Conservation (phyloP, 768 basidiomycete genomes). For the Cystofilobasidium ferigula region DNA sequence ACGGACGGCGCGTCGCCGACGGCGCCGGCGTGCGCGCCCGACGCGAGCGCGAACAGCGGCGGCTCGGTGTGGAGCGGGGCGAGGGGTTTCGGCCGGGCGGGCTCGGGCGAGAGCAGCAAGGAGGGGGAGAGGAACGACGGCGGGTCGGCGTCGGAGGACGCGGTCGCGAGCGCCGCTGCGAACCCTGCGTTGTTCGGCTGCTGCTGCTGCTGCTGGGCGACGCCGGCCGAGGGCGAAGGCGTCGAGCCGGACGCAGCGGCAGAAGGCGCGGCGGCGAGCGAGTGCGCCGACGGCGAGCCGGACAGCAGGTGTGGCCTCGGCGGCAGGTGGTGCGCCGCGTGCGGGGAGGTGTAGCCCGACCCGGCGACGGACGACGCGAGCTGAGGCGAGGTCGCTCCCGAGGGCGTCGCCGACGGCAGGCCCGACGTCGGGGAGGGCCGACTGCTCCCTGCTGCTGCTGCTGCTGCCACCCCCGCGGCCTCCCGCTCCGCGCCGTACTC, state of each 20-base stretch:
- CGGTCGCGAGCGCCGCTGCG: background rate
- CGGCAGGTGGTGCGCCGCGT: background rate
- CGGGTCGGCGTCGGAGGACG: background rate
- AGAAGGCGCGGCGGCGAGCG: background rate
- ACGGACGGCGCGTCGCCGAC: background rate
- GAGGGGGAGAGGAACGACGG: conserved; percentile 23
- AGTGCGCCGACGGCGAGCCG: background rate
- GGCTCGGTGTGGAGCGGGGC: background rate
- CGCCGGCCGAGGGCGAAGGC: background rate
- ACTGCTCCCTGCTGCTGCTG: background rate
- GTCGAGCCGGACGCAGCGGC: too few relatives aligned
- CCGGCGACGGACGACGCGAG: background rate
- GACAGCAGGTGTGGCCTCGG: background rate
- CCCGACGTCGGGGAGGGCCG: background rate
- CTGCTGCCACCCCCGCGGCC: background rate
- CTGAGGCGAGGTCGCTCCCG: background rate
- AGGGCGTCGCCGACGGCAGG: background rate
- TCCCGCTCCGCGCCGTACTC: background rate
- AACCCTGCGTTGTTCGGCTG: background rate
- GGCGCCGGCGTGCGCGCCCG: background rate
- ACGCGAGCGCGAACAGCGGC: conserved; percentile 1
- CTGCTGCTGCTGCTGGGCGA: background rate
- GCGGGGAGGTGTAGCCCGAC: conserved; percentile 2
- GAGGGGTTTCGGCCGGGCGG: background rate
- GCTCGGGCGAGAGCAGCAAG: conserved; percentile 12